Evolutionary conservation across 805 yeast genomes (phyloP), one percentile per base, ranked within the genome.

Genomic region (Saturnispora hagleri): DNA sequence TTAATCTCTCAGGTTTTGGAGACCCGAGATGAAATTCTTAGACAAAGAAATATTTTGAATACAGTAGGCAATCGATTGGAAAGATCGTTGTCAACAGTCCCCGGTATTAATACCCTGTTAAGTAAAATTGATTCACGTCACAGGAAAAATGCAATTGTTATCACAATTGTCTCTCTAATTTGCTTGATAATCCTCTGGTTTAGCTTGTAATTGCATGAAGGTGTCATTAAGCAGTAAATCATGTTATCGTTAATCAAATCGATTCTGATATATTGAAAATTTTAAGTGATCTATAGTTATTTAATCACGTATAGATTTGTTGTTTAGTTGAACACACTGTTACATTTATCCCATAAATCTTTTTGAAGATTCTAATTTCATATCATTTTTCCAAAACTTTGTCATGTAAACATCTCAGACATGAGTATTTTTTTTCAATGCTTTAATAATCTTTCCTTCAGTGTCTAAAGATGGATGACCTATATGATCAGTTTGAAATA

Each of bases 71-170:
- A 77, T 52, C 75, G 80, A 53, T 70, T 90, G 51, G 72, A 81
- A 54, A 75, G 75, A 42, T 73, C 86, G 1, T 69, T 89, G 45
- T 79, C 79, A 60, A 71, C 77, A 38, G 76, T 93, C 47, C 99
- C 99, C 0, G 97, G 97, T 0, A 70, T 91, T 45, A 86, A 84
- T 62, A 78, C 79, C 7, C 65, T 91, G 51, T 79, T 91, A 31
- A 71, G 83, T 9, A 85, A 84, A 66, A 90, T 91, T 58, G 89
- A 89, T 65, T 84, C 96, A 3, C 76, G 98, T 61, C 84, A 90
- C 67, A 86, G 83, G 70, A 80, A 97, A 52, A 96, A 93, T 66
- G 83, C 95, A 22, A 64, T 91, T 28, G 84, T 91, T n/a, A 68
- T 91, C 62, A 91, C 96, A 1, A 59, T 75, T 3, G 75, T 93